Evolutionary conservation across 805 yeast genomes (phyloP).

Genomic region (Cyberlindnera lachancei): DNA sequence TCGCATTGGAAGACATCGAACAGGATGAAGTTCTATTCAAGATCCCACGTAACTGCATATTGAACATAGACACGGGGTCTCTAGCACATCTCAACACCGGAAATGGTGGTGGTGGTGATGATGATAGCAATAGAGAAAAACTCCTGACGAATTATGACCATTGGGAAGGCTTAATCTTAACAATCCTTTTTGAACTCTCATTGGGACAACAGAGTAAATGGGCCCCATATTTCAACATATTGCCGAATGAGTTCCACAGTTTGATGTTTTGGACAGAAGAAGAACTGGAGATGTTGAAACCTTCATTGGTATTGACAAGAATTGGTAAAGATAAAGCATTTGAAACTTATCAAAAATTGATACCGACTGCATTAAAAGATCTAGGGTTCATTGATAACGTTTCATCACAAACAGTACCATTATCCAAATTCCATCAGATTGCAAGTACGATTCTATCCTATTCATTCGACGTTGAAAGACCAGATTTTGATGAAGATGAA

Average conservation of each 20-base stretch:
- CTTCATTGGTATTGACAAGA: constrained; percentile 63
- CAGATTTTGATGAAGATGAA: constrained; percentile 26
- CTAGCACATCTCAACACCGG: constrained; percentile 29
- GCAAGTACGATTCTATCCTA: constrained; percentile 85
- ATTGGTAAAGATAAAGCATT: constrained; percentile 66
- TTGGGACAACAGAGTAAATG: constrained; percentile 46
- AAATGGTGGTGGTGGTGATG: no score
- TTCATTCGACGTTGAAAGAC: constrained; percentile 72
- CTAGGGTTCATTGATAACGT: constrained; percentile 31
- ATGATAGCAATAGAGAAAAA: constrained; percentile 26
- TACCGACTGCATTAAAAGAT: constrained; percentile 32
- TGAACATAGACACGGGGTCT: constrained; percentile 55
- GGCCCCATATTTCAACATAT: constrained; percentile 61
- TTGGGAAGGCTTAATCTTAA: constrained; percentile 75
- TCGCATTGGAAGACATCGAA: constrained; percentile 54
- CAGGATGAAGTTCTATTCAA: constrained; percentile 60
- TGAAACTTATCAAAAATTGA: constrained; percentile 43
- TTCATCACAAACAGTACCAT: constrained; percentile 32
- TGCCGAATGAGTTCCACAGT: constrained; percentile 59
- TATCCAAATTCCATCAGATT: constrained; percentile 57
- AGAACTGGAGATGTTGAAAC: constrained; percentile 50
- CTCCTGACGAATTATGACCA: constrained; percentile 40
- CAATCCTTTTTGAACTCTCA: constrained; percentile 54
- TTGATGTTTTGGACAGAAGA: constrained; percentile 74
- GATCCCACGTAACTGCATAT: constrained; percentile 51